Base-by-base conservation (phyloP, 169 alveolate species). In the Plasmodium gonderi region DNA sequence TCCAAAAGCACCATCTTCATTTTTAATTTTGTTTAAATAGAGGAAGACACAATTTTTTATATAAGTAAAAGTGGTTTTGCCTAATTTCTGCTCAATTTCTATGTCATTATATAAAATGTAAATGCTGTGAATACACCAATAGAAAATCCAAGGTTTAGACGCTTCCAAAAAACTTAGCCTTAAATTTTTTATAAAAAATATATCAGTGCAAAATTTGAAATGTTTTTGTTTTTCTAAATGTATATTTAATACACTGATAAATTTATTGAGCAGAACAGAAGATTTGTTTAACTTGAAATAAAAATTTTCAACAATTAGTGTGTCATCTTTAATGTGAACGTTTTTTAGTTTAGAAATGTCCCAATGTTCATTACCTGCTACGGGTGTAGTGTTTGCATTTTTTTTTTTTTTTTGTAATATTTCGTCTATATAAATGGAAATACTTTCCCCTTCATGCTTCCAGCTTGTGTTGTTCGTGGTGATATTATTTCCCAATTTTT, bases 1-100 rank as follows among this genome's bases (percentile, higher is more conserved):
- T 12, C 98, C 97, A 91, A 97, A 98, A 0, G 99, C 99, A 33
- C 98, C 99, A 17, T 91, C 54, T 42, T 49, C 69, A 80, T 95
- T 85, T 85, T 85, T 72, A 23, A 85, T 85, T 85, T 85, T 85
- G 36, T 85, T 85, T 72, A 85, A 60, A 75, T 85, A 85, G 67
- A 14, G 54, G 79, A 85, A 75, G 26, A 85, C 80, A 78, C 87
- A 74, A 14, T 85, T 76, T 75, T 85, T 85, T 51, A 85, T 85
- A 0, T 45, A 74, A 85, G 65, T 33, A 74, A 85, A 85, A 45
- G 92, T 85, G 11, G 26, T 36, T 45, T 85, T 85, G 38, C 87
- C 42, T 54, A 85, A 36, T 67, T 85, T 85, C 47, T 85, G 79
- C 38, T 85, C 92, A 76, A 85, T 85, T 78, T 85, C 92, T 2